Conservation (phyloP, 164 flowering plant genomes). For the Vitis rupestris region DNA sequence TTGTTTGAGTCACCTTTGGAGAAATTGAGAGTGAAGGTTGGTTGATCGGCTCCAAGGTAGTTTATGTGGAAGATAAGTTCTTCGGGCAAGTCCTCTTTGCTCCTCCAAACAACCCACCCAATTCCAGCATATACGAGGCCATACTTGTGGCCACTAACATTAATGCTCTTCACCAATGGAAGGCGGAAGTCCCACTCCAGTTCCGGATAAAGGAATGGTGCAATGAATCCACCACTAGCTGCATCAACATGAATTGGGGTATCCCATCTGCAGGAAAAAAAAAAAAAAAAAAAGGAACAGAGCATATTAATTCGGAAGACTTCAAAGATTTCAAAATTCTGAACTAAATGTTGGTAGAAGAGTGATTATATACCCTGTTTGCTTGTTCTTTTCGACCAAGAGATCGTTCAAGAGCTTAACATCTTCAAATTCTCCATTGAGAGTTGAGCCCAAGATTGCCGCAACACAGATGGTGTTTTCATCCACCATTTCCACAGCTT, state of each 20-base stretch:
- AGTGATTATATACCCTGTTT: slow-evolving; percentile 25
- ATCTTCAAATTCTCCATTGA: slow-evolving; percentile 43
- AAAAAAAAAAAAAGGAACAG: neutral
- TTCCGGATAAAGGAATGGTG: slow-evolving; percentile 39
- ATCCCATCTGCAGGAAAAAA: slow-evolving; percentile 29
- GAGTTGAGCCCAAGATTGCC: slow-evolving; percentile 35
- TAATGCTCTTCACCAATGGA: slow-evolving; percentile 41
- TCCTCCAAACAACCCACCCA: slow-evolving; percentile 39
- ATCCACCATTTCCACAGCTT: slow-evolving; percentile 41
- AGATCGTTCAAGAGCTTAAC: slow-evolving; percentile 41
- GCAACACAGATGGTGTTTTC: slow-evolving; percentile 43
- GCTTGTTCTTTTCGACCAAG: slow-evolving; percentile 30
- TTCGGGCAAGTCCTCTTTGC: slow-evolving; percentile 39
- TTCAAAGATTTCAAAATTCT: neutral
- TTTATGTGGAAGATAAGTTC: slow-evolving; percentile 38
- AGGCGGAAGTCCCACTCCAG: slow-evolving; percentile 48
- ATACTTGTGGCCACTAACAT: slow-evolving; percentile 41
- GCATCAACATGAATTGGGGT: slow-evolving; percentile 44
- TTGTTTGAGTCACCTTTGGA: slow-evolving; percentile 26
- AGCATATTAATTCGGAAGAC: neutral
- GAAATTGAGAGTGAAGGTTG: slow-evolving; percentile 45
- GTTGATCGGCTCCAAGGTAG: slow-evolving; percentile 37
- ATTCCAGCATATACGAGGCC: slow-evolving; percentile 39
- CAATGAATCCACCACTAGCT: slow-evolving; percentile 41
- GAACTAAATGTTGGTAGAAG: neutral